Evolutionary conservation across 345 rosid species (phyloP).

Genomic region (Erysimum cheiranthoides): DNA sequence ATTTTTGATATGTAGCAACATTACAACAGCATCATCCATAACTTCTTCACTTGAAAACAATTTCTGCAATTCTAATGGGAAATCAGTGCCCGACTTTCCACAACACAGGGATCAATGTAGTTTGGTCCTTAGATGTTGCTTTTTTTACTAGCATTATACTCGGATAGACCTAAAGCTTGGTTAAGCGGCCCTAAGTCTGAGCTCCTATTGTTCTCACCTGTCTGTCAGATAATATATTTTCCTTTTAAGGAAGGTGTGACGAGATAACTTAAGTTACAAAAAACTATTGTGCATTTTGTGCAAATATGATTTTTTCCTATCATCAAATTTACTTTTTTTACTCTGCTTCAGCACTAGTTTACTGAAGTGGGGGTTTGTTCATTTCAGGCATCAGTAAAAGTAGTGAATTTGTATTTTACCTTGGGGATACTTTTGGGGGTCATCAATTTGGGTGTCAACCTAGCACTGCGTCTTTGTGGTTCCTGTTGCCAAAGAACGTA

Average conservation of each 20-base stretch:
- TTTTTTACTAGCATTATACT: not conserved
- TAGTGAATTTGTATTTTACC: conserved; percentile 3
- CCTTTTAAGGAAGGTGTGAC: not conserved
- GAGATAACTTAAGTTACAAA: not conserved
- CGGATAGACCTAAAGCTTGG: not conserved
- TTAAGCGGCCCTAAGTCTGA: not conserved
- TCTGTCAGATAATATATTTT: not conserved
- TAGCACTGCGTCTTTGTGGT: conserved; percentile 22
- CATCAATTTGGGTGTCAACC: conserved; percentile 19
- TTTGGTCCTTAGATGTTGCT: not conserved
- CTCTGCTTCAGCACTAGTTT: not conserved
- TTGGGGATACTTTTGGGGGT: conserved; percentile 1
- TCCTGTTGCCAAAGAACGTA: conserved; percentile 2
- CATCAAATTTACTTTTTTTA: not conserved
- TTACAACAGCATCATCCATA: conserved; percentile 1
- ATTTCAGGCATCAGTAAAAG: conserved; percentile 10
- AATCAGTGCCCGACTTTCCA: not conserved
- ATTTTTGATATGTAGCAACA: not conserved
- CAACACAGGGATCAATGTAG: not conserved
- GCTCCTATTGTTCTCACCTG: not conserved
- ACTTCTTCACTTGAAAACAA: not conserved
- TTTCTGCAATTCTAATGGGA: not conserved
- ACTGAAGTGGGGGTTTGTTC: not conserved
- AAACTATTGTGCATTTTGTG: not conserved
- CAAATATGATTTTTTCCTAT: not conserved